Evolutionary conservation across 805 yeast species (phyloP), one percentile per base, ranked within the genome.

Genomic region (Kockiozyma suomiensis): DNA sequence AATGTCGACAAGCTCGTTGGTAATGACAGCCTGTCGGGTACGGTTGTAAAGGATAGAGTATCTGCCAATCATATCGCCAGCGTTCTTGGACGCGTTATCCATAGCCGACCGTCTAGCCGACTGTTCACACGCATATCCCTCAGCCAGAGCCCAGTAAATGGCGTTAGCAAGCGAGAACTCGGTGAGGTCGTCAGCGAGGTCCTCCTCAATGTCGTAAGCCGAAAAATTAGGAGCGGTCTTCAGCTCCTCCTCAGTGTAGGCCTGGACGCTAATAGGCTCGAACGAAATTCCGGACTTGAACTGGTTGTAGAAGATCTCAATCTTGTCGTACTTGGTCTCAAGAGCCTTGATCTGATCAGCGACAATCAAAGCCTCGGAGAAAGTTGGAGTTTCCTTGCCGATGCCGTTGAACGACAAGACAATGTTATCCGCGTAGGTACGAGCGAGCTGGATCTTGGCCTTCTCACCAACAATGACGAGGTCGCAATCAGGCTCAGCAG

Each of bases 81-180:
- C 99, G 76, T 93, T 93, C 94, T 94, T 93, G 70, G 97, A 91
- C 66, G 99, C 99, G 75, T 94, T 94, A 81, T 93, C 99, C 99
- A 93, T 93, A 70, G 99, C 98, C 76, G 90, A 93, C 86, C 99
- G 92, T 86, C 99, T 92, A 63, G 99, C 97, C 67, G 96, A 87
- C 69, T 92, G 84, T 83, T 93, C 99, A 61, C 98, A 89, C 64
- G 98, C 97, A 79, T 93, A 92, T 78, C 97, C 98, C 76, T 94
- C 97, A 67, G 97, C 93, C 83, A 92, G 83, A 64, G 97, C 97
- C 73, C 92, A 79, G 76, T 87, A 84, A 72, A 93, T 82, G 72
- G 90, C 84, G 84, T 90, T 92, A 68, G 98, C 92, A 70, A 94
- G 82, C 50, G 96, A 82, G 80, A 88, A 90, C 80, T 92, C 96